Evolutionary conservation across 2,329 filamentous ascomycete genomes (phyloP), one percentile per base, ranked within the genome.

Genomic region (Cercospora canescens): DNA sequence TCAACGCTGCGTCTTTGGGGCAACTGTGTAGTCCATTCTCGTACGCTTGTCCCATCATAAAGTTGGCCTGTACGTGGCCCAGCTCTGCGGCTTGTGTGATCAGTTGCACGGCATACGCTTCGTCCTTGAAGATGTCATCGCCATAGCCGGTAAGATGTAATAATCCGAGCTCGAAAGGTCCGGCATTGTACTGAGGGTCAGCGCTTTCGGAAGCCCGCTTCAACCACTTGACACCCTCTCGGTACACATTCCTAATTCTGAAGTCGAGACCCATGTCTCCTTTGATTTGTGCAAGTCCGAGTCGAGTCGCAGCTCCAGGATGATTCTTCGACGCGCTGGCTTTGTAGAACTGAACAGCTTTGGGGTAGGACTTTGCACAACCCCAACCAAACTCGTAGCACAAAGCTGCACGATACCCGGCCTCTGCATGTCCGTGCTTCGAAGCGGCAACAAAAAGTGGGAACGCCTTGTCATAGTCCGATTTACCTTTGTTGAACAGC

Each of bases 321-420:
- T 99, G 95, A 67, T 93, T 92, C 79, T 97, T 98, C 6, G 94
- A 92, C 2, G 95, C 94, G 9, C 94, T 91, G 68, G 91, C 90
- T 62, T 94, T 90, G 76, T 97, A 91, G 78, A 95, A 99, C 77
- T 98, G 94, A 1, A 96, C 91, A 50, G 95, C 94, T 80, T 97
- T 97, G 58, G 91, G 88, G 64, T 91, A 91, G 75, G 97, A 93
- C 75, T 93, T 93, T 64, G 93, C 89, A 74, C 91, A 96, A 45
- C 95, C 95, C 95, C 95, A 99, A 68, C 94, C 95, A 79, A 97
- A 98, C 79, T 99, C 95, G 81, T 98, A 98, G 82, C 94, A 97
- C 63, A 99, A 84, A 16, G 91, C 95, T 60, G 94, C 91, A 63
- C 95, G 91, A 80, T 97, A 99, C 37, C 90, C 94, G 64, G 95